Conservation (phyloP, 202 grass and related monocot species). For the Thinopyrum obtusiflorum region DNA sequence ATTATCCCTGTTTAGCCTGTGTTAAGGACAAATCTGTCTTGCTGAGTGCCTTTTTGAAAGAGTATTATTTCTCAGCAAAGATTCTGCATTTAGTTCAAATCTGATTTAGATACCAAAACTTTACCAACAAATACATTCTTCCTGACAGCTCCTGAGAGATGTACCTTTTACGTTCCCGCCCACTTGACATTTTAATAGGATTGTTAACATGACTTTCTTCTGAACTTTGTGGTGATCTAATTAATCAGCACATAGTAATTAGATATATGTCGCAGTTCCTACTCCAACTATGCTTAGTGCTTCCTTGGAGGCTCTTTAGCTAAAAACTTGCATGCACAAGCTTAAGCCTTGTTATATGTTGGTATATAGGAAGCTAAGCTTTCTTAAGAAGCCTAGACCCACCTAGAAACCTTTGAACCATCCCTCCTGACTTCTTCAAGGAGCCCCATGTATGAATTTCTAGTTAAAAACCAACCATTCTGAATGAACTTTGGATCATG, state of each 20-base stretch:
- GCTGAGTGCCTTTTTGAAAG: not conserved
- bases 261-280: not conserved
- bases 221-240: conserved; percentile 1
- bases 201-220: not conserved
- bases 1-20: not conserved
- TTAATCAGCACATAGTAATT: not conserved
- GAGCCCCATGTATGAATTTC: conserved; percentile 15
- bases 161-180: not conserved
- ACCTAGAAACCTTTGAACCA: conserved; percentile 18
- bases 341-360: not conserved
- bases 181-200: conserved; percentile 21
- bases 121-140: not conserved
- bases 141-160: not conserved
- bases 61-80: not conserved
- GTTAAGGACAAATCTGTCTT: conserved; percentile 10
- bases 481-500: conserved; percentile 29
- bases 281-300: not conserved
- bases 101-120: not conserved
- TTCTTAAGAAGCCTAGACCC: conserved; percentile 9
- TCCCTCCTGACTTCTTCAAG: conserved; percentile 16
- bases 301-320: not conserved
- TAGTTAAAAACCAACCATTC: conserved; percentile 27
- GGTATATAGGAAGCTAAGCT: not conserved
- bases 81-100: not conserved
- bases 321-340: conserved; percentile 18